These are phyloP conservation scores for Puccinia novopanici DNA, from an alignment of 1,284 basidiomycete genomes.

Conservation along the genomic window DNA sequence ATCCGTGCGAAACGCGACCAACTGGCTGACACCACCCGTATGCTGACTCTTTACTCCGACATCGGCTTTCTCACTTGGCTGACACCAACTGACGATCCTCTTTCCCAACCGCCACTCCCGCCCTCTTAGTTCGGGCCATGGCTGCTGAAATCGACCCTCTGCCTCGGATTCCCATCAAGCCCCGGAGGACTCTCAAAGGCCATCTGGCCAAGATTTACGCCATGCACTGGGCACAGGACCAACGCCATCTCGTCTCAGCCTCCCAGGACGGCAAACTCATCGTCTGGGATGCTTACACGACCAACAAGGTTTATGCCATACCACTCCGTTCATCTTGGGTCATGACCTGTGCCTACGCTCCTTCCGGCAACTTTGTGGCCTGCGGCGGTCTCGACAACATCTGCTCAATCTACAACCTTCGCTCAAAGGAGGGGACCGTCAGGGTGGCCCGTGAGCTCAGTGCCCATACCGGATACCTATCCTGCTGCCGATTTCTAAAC, in stretches of 20 bases:
- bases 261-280: conserved; percentile 99
- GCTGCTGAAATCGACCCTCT: conserved; percentile 91
- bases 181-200: conserved; percentile 88
- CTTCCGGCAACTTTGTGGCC: conserved; percentile 93
- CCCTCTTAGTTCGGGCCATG: conserved; percentile 85
- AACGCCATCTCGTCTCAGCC: conserved; percentile 94
- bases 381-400: conserved; percentile 99
- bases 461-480: conserved; percentile 95
- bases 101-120: conserved; percentile 56
- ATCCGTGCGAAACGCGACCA: conserved; percentile 91
- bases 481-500: conserved; percentile 96
- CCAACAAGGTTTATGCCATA: conserved; percentile 99
- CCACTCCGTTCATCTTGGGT: conserved; percentile 97
- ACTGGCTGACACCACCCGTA: conserved; percentile 91
- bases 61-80: neutral
- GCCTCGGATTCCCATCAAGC: conserved; percentile 92
- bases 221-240: conserved; percentile 97
- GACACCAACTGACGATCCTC: conserved; percentile 19
- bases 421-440: conserved; percentile 68
- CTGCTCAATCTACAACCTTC: conserved; percentile 93
- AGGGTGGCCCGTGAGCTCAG: conserved; percentile 77
- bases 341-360: conserved; percentile 99
- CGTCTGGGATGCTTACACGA: conserved; percentile 99
- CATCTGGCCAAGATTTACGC: conserved; percentile 99
- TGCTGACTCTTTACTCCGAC: conserved; percentile 58